Percentiles rank a stretch among this genome's conserved stretches.
phyloP scores from a whole-genome alignment of 768 basidiomycete genomes.

The Mycena haematopus region DNA sequence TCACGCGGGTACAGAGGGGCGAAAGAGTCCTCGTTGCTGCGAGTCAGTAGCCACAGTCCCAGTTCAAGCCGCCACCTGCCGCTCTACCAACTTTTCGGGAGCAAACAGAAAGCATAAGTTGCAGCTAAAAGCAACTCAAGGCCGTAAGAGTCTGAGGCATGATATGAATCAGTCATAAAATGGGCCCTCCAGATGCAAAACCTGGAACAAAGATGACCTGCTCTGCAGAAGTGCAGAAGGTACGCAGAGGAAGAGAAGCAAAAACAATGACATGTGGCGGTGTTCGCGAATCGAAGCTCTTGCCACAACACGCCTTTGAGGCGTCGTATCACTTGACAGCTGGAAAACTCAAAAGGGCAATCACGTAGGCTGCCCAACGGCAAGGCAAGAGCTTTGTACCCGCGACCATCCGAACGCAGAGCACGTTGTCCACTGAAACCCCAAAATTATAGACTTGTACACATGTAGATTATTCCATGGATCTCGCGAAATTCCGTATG shows the following conservation, averaged over 20 bases:
- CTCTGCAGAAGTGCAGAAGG: background rate
- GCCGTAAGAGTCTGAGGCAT: background rate
- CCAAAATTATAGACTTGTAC: background rate
- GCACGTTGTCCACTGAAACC: too few species aligned
- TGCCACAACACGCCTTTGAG: background rate
- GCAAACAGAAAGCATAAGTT: background rate
- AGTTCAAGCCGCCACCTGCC: constrained; percentile 2
- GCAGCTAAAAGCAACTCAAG: background rate
- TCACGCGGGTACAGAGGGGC: background rate
- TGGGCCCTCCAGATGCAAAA: background rate
- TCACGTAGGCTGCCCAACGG: too few species aligned
- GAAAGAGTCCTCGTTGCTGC: constrained; percentile 9
- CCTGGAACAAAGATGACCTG: background rate
- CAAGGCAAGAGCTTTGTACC: too few species aligned
- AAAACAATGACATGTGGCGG: background rate
- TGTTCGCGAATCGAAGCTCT: background rate
- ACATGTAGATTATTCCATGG: constrained; percentile 10
- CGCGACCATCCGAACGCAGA: too few species aligned
- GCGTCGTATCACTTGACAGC: background rate
- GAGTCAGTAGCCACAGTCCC: constrained; percentile 2
- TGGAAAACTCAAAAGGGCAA: background rate
- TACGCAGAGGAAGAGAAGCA: background rate
- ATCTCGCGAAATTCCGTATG: too few species aligned
- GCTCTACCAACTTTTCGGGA: constrained; percentile 1
- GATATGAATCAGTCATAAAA: background rate